A percentile compares a stretch with the other conserved stretches of the same genome.
phyloP scores from a whole-genome alignment of 208 protist genomes.

The Crithidia brevicula region DNA sequence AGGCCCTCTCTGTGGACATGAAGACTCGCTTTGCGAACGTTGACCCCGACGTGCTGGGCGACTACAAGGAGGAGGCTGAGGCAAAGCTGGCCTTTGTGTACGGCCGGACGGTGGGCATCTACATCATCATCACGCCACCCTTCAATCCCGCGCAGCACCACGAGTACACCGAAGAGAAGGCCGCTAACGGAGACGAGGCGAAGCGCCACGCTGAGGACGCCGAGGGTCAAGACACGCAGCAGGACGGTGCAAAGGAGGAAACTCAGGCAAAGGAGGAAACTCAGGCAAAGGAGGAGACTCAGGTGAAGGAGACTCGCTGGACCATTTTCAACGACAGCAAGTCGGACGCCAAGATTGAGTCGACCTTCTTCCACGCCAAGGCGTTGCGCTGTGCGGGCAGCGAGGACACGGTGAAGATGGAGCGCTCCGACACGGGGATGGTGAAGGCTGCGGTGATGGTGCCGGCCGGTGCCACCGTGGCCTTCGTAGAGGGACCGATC shows the following conservation, averaged over 20 bases:
- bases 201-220: too few relatives aligned
- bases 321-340: constrained; percentile 51
- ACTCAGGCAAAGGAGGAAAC: not conserved
- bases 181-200: too few relatives aligned
- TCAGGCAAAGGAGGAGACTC: not conserved
- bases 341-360: constrained; percentile 35
- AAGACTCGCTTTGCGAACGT: constrained; percentile 31
- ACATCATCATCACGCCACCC: constrained; percentile 27
- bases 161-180: not conserved
- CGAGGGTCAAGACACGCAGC: not conserved
- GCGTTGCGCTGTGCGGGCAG: constrained; percentile 17
- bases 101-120: constrained; percentile 27
- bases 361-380: constrained; percentile 44
- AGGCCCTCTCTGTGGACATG: constrained; percentile 14
- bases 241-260: not conserved
- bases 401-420: constrained; percentile 10
- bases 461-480: constrained; percentile 29
- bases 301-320: constrained; percentile 32
- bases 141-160: constrained; percentile 10
- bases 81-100: constrained; percentile 21
- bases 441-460: constrained; percentile 24
- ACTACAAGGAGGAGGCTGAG: constrained; percentile 27
- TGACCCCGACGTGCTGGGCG: constrained; percentile 22
- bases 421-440: constrained; percentile 8
- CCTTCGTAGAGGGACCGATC: constrained; percentile 40